Conservation (phyloP, 1,284 basidiomycete genomes). For the Heterobasidion annosum region DNA sequence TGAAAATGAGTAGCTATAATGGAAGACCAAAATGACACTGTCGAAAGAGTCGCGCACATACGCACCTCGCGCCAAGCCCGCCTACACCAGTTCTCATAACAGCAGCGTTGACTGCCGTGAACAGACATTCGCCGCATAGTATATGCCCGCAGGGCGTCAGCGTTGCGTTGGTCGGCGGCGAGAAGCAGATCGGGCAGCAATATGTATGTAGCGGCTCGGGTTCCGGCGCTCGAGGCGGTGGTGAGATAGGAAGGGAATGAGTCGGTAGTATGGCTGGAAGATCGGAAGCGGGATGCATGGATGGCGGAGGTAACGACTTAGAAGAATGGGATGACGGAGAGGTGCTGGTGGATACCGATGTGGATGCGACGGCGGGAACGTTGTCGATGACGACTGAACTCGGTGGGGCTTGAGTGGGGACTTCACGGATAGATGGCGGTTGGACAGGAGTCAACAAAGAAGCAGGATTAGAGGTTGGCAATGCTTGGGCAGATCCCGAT, state of each 20-base stretch:
- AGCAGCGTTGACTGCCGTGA: slow-evolving; percentile 60
- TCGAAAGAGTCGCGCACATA: not conserved
- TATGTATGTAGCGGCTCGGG: slow-evolving; percentile 52
- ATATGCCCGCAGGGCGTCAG: slow-evolving; percentile 74
- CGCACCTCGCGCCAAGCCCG: slow-evolving; percentile 35
- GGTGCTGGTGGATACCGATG: not conserved
- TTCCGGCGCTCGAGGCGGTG: not conserved
- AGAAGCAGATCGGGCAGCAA: slow-evolving; percentile 73
- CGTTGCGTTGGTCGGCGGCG: slow-evolving; percentile 62
- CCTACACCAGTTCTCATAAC: slow-evolving; percentile 39
- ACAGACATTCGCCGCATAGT: slow-evolving; percentile 68
- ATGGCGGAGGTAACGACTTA: not conserved
- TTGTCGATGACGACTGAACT: too few relatives aligned
- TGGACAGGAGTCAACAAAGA: too few relatives aligned
- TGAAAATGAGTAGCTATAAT: not conserved
- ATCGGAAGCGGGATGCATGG: not conserved
- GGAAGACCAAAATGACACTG: not conserved
- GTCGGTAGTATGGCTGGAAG: not conserved
- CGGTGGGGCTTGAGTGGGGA: not conserved
- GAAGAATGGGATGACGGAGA: not conserved
- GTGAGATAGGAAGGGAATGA: not conserved
- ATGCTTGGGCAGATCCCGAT: too few relatives aligned
- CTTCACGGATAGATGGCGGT: too few relatives aligned
- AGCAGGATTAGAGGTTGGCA: too few relatives aligned
- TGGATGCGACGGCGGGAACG: not conserved